A percentile compares a stretch with the other conserved stretches of the same genome.
Evolutionary conservation across 2,329 filamentous ascomycete species (phyloP).

Genomic region (Neurospora crassa): DNA sequence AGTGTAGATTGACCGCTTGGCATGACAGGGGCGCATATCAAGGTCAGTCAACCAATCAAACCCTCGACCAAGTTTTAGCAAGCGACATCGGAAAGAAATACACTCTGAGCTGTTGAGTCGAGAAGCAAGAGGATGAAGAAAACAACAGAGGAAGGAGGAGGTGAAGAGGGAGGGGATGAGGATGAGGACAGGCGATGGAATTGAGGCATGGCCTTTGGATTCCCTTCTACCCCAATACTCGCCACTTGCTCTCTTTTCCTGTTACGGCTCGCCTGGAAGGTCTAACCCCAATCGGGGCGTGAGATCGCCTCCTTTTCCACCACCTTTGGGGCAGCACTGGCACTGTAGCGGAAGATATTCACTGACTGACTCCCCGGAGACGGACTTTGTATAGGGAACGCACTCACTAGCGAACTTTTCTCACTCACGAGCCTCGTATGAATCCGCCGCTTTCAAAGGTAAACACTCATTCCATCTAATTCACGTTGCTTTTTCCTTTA

Average conservation of each 20-base stretch:
- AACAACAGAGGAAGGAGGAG: not conserved
- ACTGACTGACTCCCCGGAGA: not conserved
- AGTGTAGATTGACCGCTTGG: constrained; percentile 19
- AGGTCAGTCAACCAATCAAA: constrained; percentile 21
- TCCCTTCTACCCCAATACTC: not conserved
- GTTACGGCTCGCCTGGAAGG: not conserved
- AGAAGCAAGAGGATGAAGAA: not conserved
- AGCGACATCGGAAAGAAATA: constrained; percentile 11
- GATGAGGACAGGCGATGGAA: not conserved
- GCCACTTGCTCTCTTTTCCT: not conserved
- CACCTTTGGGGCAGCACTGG: not conserved
- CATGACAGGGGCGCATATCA: constrained; percentile 21
- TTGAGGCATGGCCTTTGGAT: not conserved
- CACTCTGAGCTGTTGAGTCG: not conserved
- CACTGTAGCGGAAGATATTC: not conserved
- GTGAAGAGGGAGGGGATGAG: not conserved
- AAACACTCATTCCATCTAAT: constrained; percentile 15
- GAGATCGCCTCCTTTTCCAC: not conserved
- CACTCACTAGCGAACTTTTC: constrained; percentile 20
- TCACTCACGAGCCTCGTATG: constrained; percentile 29
- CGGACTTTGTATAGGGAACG: constrained; percentile 16
- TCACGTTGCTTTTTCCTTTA: constrained; percentile 10
- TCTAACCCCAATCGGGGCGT: not conserved
- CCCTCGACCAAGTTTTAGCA: constrained; percentile 12
- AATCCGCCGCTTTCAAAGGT: constrained; percentile 38